phyloP scores from a whole-genome alignment of 352 stramenopile genomes.

The Globisporangium cylindrosporum region DNA sequence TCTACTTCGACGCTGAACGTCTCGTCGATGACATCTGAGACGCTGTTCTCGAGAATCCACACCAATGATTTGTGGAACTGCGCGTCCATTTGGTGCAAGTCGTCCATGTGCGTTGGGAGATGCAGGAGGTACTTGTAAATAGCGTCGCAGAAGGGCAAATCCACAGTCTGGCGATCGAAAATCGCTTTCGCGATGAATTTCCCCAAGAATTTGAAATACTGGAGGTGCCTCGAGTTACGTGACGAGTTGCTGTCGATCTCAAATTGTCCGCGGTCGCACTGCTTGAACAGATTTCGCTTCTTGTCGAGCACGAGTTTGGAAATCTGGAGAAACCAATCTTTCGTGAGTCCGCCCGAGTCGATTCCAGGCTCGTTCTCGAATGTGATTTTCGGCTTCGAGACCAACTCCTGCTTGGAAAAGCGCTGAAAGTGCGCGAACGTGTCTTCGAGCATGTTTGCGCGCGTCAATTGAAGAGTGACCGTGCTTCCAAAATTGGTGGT shows the following conservation, averaged over 20 bases:
- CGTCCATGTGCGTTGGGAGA: conserved; percentile 36
- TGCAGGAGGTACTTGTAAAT: conserved; percentile 75
- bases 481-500: conserved; percentile 29
- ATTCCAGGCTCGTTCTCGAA: conserved; percentile 85
- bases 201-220: conserved; percentile 66
- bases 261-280: conserved; percentile 47
- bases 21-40: conserved; percentile 76
- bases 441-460: conserved; percentile 67
- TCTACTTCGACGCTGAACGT: conserved; percentile 79
- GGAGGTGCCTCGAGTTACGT: conserved; percentile 27
- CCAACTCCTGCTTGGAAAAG: conserved; percentile 45
- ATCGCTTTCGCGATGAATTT: conserved; percentile 85
- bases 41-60: conserved; percentile 88
- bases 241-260: conserved; percentile 44
- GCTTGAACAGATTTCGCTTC: conserved; percentile 42
- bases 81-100: conserved; percentile 73
- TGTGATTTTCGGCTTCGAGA: conserved; percentile 72
- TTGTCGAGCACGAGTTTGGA: conserved; percentile 45
- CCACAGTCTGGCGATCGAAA: conserved; percentile 81
- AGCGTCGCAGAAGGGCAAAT: conserved; percentile 72
- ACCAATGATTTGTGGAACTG: conserved; percentile 77
- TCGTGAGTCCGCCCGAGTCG: conserved; percentile 85
- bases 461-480: conserved; percentile 44
- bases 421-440: conserved; percentile 54
- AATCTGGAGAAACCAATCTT: conserved; percentile 87